Base-by-base conservation (phyloP, 164 flowering plant genomes). In the Dillenia turbinata region DNA sequence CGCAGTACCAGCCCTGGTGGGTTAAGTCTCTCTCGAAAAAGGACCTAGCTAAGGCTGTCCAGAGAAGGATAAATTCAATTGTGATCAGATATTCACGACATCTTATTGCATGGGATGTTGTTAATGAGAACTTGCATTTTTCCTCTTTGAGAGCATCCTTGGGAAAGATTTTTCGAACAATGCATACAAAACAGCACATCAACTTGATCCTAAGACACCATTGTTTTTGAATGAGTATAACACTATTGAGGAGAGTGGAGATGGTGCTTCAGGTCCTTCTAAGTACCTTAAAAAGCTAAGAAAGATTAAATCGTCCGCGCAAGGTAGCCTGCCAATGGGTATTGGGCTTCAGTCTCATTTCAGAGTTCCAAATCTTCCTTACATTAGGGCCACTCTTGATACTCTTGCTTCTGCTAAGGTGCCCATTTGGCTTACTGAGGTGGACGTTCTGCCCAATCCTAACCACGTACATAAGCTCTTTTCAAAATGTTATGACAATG, bases 151-250 rank as follows among this genome's bases (percentile, higher is more conserved):
- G 49, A 47, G 62, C 9, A 54, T 54, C 50, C 67, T 73, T 2
- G 70, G 73, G 14, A 55, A 49, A 8, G 53, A 60, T 22, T 60
- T 61, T 9, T 54, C 69, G 3, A 48, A 57, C 16, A 43, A 15
- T 15, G 56, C 69, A 8, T 73, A 49, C 56, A 45, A 49, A 17
- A 52, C 24, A 49, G 72, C 69, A 2, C 68, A 59, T 12, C 10
- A 46, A 10, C 13, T 55, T 4, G 71, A 67, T 61, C 62, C 53
- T 1, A 10, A 47, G 10, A 50, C 69, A 2, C 44, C 52, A 0
- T 10, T 71, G 65, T 75, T 70, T 59, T 3, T 75, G 72, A 75
- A 75, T 57, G 78, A 71, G 58, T 75, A 45, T 50, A 71, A 67
- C 43, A 65, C 67, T 1, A 10, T 71, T 1, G 71, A 70, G 54